phyloP scores from a whole-genome alignment of 345 rosid genomes.

The Dipteronia sinensis region DNA sequence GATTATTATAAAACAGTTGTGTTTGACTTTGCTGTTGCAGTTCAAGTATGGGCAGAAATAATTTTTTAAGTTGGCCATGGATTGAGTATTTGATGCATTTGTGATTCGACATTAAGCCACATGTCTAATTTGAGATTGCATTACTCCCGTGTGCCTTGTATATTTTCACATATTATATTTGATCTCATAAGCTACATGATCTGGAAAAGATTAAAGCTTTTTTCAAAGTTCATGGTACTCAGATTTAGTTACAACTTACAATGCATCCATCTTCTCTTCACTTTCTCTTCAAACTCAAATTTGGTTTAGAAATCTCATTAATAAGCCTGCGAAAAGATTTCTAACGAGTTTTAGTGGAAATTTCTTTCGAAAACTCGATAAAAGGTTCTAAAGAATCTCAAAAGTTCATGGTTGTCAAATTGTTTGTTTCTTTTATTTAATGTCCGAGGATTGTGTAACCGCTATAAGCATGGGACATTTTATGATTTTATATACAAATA shows the following conservation, averaged over 20 bases:
- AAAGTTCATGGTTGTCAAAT: no score
- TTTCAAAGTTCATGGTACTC: neutral
- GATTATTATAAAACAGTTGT: no score
- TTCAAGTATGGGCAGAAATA: constrained; percentile 15
- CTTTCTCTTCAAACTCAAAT: neutral
- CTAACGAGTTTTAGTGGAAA: no score
- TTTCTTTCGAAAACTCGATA: neutral
- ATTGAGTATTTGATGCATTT: neutral
- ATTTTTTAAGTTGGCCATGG: constrained; percentile 8
- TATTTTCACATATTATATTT: constrained; percentile 8
- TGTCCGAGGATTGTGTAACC: no score
- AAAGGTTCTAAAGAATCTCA: neutral
- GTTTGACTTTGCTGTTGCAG: constrained; percentile 11
- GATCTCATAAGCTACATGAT: constrained; percentile 12
- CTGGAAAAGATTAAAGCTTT: constrained; percentile 5
- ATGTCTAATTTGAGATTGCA: no score
- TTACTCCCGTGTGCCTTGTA: constrained; percentile 26
- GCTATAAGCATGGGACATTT: no score
- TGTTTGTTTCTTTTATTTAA: no score
- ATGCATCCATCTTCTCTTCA: constrained; percentile 8
- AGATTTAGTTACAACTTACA: constrained; percentile 1
- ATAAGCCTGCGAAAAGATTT: no score
- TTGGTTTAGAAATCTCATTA: no score
- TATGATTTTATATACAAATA: no score
- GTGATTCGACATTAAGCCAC: neutral